Percentiles rank a stretch among this genome's conserved stretches.
Evolutionary conservation across 345 rosid species (phyloP).

Genomic region (Hypericum perforatum): DNA sequence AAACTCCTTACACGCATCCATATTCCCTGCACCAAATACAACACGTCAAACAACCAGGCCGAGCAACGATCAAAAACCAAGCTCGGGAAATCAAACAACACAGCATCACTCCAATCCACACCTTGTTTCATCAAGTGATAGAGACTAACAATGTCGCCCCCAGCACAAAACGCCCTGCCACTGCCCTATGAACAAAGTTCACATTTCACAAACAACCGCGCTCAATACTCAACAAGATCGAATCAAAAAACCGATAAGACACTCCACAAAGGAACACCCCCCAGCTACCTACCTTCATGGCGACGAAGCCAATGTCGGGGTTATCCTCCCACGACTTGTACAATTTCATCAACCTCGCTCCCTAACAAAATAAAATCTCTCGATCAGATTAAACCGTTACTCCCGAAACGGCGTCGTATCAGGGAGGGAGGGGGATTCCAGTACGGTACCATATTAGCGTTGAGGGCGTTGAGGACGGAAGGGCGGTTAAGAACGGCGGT

Average conservation of each 20-base stretch:
- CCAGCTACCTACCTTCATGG: constrained; percentile 47
- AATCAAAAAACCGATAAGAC: background rate
- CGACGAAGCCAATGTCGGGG: constrained; percentile 65
- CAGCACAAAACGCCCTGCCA: constrained; percentile 94
- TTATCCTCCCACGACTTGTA: constrained; percentile 83
- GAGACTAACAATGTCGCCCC: constrained; percentile 72
- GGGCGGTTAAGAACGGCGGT: constrained; percentile 80
- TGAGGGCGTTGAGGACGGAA: constrained; percentile 76
- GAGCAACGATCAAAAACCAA: background rate
- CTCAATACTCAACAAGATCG: background rate
- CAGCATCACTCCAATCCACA: constrained; percentile 3
- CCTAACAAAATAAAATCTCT: constrained; percentile 22
- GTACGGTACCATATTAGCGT: constrained; percentile 18
- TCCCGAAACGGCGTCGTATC: background rate
- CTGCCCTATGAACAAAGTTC: constrained; percentile 62
- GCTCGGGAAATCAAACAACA: background rate
- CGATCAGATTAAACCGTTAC: background rate
- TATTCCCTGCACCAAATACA: constrained; percentile 32
- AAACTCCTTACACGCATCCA: constrained; percentile 36
- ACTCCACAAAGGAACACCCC: background rate
- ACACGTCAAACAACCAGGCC: background rate
- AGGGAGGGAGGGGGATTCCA: background rate
- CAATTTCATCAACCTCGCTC: constrained; percentile 46
- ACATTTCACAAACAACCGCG: constrained; percentile 12
- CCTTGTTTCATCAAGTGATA: constrained; percentile 60